Evolutionary conservation across 2,329 filamentous ascomycete genomes (phyloP).

Genomic region (Stemphylium lycopersici): DNA sequence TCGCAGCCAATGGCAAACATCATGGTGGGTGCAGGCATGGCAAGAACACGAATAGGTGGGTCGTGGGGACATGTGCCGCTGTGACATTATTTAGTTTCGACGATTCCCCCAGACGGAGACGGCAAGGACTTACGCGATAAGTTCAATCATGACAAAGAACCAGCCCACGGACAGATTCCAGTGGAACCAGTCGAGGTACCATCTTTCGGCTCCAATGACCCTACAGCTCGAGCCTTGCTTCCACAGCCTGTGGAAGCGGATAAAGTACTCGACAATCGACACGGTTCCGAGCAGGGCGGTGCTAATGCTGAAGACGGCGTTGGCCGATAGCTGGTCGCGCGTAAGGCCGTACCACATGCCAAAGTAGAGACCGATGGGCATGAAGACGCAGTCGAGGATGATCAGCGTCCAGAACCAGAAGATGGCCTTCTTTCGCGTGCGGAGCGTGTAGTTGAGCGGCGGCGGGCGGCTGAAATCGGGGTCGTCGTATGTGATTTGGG

Average conservation of each 20-base stretch:
- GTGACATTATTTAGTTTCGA: constrained; percentile 10
- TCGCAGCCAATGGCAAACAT: constrained; percentile 59
- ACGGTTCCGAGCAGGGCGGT: constrained; percentile 60
- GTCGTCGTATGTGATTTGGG: constrained; percentile 50
- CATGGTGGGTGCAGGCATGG: constrained; percentile 60
- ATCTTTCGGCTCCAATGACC: constrained; percentile 55
- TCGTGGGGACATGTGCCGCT: constrained; percentile 55
- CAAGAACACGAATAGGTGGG: constrained; percentile 59
- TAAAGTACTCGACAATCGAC: constrained; percentile 61
- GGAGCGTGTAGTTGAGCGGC: constrained; percentile 62
- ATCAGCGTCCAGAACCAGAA: constrained; percentile 66
- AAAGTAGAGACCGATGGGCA: constrained; percentile 67
- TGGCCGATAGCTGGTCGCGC: constrained; percentile 53
- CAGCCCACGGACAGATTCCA: constrained; percentile 63
- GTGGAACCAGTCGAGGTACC: constrained; percentile 62
- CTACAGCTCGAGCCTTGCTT: constrained; percentile 60
- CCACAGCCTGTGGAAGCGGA: constrained; percentile 57
- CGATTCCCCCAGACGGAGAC: background rate
- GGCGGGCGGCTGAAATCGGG: constrained; percentile 54
- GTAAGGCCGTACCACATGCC: constrained; percentile 64
- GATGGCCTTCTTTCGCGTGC: constrained; percentile 61
- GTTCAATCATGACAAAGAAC: constrained; percentile 63
- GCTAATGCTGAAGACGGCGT: constrained; percentile 61
- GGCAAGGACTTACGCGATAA: constrained; percentile 54
- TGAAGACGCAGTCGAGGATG: constrained; percentile 63